These are phyloP conservation scores for Fusarium sp. DNA, from an alignment of 2,329 filamentous ascomycete genomes.

Conservation along the genomic window DNA sequence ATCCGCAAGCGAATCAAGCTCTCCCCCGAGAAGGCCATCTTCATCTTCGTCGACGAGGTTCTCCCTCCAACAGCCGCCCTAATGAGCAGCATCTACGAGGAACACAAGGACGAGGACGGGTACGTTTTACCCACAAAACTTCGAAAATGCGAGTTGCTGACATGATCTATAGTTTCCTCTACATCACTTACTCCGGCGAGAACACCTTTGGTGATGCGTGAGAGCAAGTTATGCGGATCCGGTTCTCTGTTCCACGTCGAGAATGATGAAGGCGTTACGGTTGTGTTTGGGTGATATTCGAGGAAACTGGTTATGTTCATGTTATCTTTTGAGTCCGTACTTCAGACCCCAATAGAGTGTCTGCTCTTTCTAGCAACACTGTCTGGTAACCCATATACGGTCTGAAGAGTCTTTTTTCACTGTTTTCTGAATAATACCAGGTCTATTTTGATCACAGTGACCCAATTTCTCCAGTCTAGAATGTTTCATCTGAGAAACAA, in stretches of 20 bases:
- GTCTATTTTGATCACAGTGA: conserved; percentile 7
- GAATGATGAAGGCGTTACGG: conserved; percentile 53
- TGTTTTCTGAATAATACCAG: conserved; percentile 5
- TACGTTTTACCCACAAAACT: conserved; percentile 51
- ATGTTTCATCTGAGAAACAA: not conserved
- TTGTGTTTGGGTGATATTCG: conserved; percentile 45
- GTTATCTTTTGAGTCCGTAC: conserved; percentile 35
- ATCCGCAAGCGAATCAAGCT: conserved; percentile 99
- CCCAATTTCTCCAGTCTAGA: not conserved
- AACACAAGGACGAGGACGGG: conserved; percentile 90
- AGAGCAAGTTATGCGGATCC: conserved; percentile 33
- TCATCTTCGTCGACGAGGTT: conserved; percentile 99
- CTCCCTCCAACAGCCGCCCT: conserved; percentile 95
- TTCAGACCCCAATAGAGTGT: conserved; percentile 40
- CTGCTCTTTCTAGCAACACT: conserved; percentile 23
- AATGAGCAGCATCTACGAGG: conserved; percentile 99
- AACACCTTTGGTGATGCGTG: conserved; percentile 85
- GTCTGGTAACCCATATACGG: not conserved
- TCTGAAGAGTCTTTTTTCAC: not conserved
- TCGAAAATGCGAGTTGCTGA: conserved; percentile 26
- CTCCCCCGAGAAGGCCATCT: conserved; percentile 99
- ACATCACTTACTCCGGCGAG: conserved; percentile 99
- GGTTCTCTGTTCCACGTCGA: conserved; percentile 35
- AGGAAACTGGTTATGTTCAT: conserved; percentile 44
- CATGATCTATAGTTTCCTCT: conserved; percentile 79